Evolutionary conservation across 306 rosid genomes (phyloP).

Genomic region (Crataegus laevigata): DNA sequence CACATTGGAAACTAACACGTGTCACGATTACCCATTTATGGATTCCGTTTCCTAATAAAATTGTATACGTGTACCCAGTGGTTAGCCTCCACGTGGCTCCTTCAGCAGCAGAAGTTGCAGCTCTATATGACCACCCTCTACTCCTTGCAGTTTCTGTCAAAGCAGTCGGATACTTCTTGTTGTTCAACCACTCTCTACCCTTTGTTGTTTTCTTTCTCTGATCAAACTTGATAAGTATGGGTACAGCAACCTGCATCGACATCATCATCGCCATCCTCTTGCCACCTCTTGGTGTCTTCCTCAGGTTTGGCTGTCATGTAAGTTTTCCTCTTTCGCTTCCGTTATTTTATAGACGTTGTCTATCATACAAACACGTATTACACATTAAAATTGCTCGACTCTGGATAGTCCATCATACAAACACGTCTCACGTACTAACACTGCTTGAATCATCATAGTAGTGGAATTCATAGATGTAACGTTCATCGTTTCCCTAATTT

Average conservation of each 20-base stretch:
- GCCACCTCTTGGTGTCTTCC: constrained; percentile 92
- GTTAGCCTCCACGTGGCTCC: background rate
- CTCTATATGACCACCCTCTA: background rate
- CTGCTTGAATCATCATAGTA: too few species aligned
- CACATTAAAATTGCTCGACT: background rate
- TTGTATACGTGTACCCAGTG: background rate
- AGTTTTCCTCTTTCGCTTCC: background rate
- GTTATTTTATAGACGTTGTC: background rate
- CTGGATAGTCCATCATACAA: too few species aligned
- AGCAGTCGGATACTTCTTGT: background rate
- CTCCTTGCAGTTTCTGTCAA: background rate
- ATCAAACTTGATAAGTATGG: background rate
- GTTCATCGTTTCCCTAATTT: too few species aligned
- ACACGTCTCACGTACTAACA: too few species aligned
- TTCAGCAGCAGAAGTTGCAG: background rate
- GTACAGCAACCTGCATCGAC: constrained; percentile 50
- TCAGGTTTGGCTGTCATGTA: constrained; percentile 67
- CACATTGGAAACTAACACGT: background rate
- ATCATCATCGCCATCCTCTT: constrained; percentile 65
- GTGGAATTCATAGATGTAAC: too few species aligned
- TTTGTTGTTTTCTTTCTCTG: background rate
- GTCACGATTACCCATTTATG: background rate
- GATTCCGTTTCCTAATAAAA: background rate
- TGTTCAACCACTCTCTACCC: too few species aligned
- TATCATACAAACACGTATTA: background rate